A percentile compares a stretch with the other conserved stretches of the same genome.
Evolutionary conservation across 2,329 filamentous ascomycete genomes (phyloP).

Genomic region (Pseudogymnoascus sp.): DNA sequence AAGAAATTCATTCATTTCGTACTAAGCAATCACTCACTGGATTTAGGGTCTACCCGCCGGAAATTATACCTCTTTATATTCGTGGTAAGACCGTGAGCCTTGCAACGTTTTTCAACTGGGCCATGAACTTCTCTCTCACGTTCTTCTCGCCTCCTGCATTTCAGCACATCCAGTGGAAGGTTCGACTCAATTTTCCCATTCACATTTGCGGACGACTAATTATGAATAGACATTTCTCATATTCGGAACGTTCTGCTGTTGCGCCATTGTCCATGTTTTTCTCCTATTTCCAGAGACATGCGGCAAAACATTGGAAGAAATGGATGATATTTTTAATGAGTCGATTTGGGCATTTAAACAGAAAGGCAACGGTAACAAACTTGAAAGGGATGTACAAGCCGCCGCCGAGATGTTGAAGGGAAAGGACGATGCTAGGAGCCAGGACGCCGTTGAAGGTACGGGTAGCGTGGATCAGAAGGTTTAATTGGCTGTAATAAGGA

Average conservation of each 20-base stretch:
- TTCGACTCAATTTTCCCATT: not conserved
- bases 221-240: conserved; percentile 51
- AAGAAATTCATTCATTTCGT: not conserved
- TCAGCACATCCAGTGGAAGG: conserved; percentile 45
- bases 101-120: conserved; percentile 66
- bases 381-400: not conserved
- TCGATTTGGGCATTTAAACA: conserved; percentile 7
- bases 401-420: not conserved
- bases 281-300: conserved; percentile 57
- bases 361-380: conserved; percentile 1
- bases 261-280: conserved; percentile 58
- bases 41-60: conserved; percentile 44
- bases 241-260: conserved; percentile 62
- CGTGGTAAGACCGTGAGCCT: conserved; percentile 64
- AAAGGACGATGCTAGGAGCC: not conserved
- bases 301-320: conserved; percentile 64
- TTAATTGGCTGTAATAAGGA: not conserved
- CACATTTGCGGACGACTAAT: not conserved
- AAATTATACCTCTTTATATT: conserved; percentile 58
- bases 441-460: not conserved
- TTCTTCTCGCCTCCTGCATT: conserved; percentile 40
- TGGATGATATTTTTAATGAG: conserved; percentile 59
- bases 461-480: not conserved
- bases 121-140: conserved; percentile 57
- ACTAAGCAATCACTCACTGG: not conserved